Percentiles rank a stretch among this genome's conserved stretches.
Conservation (phyloP, 2,329 filamentous ascomycete genomes). For the Fusarium avenaceum region DNA sequence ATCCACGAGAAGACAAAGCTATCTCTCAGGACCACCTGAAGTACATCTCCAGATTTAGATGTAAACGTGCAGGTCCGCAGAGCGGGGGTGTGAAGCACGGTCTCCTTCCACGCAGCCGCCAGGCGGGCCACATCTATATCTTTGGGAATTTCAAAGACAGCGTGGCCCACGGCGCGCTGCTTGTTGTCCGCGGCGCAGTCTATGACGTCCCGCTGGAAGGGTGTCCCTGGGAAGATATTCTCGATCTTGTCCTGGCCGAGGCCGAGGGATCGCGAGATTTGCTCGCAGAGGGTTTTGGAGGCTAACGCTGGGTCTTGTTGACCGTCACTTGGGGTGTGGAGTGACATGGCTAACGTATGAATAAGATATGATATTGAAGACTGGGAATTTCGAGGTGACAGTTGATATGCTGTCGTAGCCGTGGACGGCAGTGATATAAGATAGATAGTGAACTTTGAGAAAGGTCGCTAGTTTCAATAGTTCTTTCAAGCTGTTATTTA, state of each 20-base stretch:
- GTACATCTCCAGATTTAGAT: background rate
- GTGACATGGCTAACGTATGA: background rate
- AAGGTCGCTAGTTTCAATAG: no score
- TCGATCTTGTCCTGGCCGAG: conserved; percentile 8
- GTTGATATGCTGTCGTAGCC: background rate
- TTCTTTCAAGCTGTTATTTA: no score
- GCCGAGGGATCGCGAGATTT: background rate
- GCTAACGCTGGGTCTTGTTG: background rate
- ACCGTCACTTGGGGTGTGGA: background rate
- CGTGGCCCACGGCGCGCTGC: conserved; percentile 2
- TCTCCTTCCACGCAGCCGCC: conserved; percentile 21
- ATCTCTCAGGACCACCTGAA: conserved; percentile 3
- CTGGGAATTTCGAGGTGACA: background rate
- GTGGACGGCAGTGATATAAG: no score
- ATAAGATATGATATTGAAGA: background rate
- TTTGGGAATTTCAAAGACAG: background rate
- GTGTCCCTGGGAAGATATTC: conserved; percentile 1
- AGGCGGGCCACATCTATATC: background rate
- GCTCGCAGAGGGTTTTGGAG: background rate
- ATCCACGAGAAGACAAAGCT: conserved; percentile 23
- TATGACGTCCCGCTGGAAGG: conserved; percentile 14
- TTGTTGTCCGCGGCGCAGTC: background rate
- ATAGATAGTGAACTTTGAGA: no score
- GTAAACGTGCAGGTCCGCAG: conserved; percentile 2
- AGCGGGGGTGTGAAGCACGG: conserved; percentile 1